These are phyloP conservation scores for Ophiostoma ulmi DNA, from an alignment of 2,329 filamentous ascomycete genomes.

Conservation along the genomic window DNA sequence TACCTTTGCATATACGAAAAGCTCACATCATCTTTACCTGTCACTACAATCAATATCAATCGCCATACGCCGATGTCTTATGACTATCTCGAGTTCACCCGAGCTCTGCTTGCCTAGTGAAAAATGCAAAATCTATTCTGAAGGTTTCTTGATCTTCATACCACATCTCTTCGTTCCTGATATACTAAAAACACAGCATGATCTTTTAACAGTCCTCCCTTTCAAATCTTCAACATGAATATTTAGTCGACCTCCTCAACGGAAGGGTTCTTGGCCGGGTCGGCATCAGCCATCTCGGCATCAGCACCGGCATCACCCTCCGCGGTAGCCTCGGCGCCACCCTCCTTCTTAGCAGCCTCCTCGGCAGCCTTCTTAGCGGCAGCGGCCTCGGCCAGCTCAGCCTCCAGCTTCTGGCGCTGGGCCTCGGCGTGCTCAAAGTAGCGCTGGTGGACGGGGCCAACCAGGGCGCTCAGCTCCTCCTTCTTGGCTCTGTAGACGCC, in stretches of 20 bases:
- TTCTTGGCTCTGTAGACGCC: slow-evolving; percentile 90
- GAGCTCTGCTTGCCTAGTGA: not conserved
- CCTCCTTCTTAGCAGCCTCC: slow-evolving; percentile 43
- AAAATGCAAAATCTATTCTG: slow-evolving; percentile 11
- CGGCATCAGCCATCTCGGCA: slow-evolving; percentile 61
- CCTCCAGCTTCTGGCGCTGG: slow-evolving; percentile 73
- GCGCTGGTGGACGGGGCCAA: slow-evolving; percentile 86
- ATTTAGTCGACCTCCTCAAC: slow-evolving; percentile 26
- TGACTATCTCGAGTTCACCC: not conserved
- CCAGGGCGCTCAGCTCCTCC: slow-evolving; percentile 87
- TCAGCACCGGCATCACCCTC: slow-evolving; percentile 43
- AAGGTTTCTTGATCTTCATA: slow-evolving; percentile 15
- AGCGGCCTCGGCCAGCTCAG: slow-evolving; percentile 71
- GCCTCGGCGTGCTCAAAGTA: slow-evolving; percentile 92
- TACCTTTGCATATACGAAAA: too few species aligned
- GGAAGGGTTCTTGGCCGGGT: slow-evolving; percentile 34
- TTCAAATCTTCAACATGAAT: too few species aligned
- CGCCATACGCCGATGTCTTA: too few species aligned
- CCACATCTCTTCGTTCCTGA: not conserved
- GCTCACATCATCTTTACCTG: not conserved
- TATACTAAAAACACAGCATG: slow-evolving; percentile 7
- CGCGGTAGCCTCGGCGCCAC: slow-evolving; percentile 40
- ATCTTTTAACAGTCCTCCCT: not conserved
- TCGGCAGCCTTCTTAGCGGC: slow-evolving; percentile 66
- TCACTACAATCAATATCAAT: not conserved